Conservation (phyloP, 495 filamentous ascomycete species). For the Rhizodiscina lignyota region DNA sequence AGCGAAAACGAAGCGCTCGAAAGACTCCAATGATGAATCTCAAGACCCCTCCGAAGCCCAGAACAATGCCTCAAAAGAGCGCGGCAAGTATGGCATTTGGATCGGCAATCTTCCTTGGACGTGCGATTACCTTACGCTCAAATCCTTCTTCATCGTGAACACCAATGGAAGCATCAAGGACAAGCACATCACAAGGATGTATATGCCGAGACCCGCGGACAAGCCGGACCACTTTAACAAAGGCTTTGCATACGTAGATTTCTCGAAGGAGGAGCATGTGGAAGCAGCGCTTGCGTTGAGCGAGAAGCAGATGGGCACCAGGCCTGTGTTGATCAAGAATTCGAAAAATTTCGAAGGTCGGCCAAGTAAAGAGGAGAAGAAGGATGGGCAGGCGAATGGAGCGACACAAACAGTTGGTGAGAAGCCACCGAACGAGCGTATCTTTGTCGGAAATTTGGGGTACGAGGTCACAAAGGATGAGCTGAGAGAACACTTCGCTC, state of each 20-base stretch:
- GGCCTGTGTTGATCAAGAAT: conserved; percentile 82
- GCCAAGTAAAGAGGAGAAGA: conserved; percentile 38
- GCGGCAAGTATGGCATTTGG: conserved; percentile 77
- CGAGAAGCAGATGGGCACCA: conserved; percentile 58
- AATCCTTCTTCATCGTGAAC: conserved; percentile 62
- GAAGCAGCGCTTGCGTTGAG: conserved; percentile 58
- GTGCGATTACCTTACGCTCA: conserved; percentile 53
- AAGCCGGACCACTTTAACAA: conserved; percentile 49
- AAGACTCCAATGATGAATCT: conserved; percentile 17
- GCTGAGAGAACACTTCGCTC: conserved; percentile 59
- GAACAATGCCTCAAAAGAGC: conserved; percentile 22
- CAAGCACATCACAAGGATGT: conserved; percentile 60
- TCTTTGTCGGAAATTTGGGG: conserved; percentile 84
- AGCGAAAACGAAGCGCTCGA: conserved; percentile 9
- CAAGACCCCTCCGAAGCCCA: conserved; percentile 6
- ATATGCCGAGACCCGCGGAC: conserved; percentile 41
- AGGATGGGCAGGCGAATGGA: conserved; percentile 13
- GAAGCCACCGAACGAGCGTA: conserved; percentile 51
- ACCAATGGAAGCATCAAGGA: conserved; percentile 49
- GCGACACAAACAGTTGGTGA: not conserved
- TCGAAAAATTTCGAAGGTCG: conserved; percentile 72
- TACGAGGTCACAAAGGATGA: conserved; percentile 75
- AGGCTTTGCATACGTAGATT: conserved; percentile 94
- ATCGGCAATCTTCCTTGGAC: conserved; percentile 84
- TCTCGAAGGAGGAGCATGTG: conserved; percentile 48